phyloP scores from a whole-genome alignment of 345 rosid species.

The Clausena lansium region DNA sequence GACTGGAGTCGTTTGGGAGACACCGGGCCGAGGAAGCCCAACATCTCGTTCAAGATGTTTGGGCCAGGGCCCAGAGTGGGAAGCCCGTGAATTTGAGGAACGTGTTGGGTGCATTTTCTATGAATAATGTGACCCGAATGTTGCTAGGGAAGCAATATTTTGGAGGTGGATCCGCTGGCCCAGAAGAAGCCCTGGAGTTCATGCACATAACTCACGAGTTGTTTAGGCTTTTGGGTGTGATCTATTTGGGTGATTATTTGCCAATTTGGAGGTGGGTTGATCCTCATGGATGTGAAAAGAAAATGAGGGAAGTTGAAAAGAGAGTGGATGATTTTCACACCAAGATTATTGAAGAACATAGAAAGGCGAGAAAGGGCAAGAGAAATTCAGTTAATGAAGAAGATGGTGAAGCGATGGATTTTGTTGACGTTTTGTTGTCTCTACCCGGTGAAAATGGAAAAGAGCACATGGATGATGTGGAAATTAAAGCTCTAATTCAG shows the following conservation, averaged over 20 bases:
- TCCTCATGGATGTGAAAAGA: constrained; percentile 71
- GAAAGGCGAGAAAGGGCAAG: constrained; percentile 28
- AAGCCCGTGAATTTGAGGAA: constrained; percentile 63
- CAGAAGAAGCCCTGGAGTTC: constrained; percentile 75
- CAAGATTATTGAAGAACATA: constrained; percentile 69
- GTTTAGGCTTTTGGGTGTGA: constrained; percentile 69
- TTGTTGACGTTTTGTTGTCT: constrained; percentile 82
- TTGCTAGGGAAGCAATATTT: constrained; percentile 77
- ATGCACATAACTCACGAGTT: constrained; percentile 77
- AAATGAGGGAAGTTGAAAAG: constrained; percentile 82
- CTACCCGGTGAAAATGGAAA: constrained; percentile 75
- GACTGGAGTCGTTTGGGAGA: constrained; percentile 46
- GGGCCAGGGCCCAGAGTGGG: constrained; percentile 21
- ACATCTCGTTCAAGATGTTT: constrained; percentile 43
- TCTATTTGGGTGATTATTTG: constrained; percentile 85
- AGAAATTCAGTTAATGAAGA: neutral
- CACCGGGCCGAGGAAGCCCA: constrained; percentile 53
- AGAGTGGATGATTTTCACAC: constrained; percentile 86
- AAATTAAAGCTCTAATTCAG: constrained; percentile 91
- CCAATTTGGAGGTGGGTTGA: constrained; percentile 95
- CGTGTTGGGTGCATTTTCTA: constrained; percentile 77
- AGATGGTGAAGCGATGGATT: constrained; percentile 51
- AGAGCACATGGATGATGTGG: constrained; percentile 63
- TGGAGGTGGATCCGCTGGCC: constrained; percentile 59
- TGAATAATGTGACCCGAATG: constrained; percentile 95